Conservation (phyloP, 2,329 filamentous ascomycete species). For the Verticillium albo-atrum region DNA sequence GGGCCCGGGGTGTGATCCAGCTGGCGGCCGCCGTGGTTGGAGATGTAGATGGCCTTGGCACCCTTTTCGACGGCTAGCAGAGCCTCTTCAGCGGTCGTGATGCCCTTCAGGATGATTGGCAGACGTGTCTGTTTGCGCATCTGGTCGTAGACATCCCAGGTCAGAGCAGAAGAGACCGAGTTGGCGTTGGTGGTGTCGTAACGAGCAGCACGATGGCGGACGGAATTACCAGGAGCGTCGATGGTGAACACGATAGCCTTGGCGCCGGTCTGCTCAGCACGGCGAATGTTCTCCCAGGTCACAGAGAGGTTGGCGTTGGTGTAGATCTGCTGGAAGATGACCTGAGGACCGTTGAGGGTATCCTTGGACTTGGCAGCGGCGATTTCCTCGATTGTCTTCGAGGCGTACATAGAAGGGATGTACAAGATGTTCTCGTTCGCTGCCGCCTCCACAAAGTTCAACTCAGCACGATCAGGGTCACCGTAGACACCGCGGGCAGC, state of each 20-base stretch:
- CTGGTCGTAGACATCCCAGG: slow-evolving; percentile 20
- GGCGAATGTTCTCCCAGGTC: slow-evolving; percentile 25
- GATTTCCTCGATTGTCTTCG: slow-evolving; percentile 29
- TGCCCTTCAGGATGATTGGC: slow-evolving; percentile 32
- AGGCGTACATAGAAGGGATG: slow-evolving; percentile 19
- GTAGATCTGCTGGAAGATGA: slow-evolving; percentile 30
- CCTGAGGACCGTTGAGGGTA: slow-evolving; percentile 19
- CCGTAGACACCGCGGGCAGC: slow-evolving; percentile 38
- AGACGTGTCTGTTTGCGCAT: slow-evolving; percentile 26
- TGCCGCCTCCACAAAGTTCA: slow-evolving; percentile 42
- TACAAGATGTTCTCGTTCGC: slow-evolving; percentile 41
- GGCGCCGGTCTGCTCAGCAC: slow-evolving; percentile 25
- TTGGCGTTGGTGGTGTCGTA: slow-evolving; percentile 14
- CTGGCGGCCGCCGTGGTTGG: slow-evolving; percentile 37
- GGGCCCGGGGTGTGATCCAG: slow-evolving; percentile 30
- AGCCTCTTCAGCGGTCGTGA: slow-evolving; percentile 32
- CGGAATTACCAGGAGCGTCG: slow-evolving; percentile 19
- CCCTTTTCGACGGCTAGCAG: slow-evolving; percentile 24
- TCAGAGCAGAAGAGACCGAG: slow-evolving; percentile 11
- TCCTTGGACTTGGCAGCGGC: slow-evolving; percentile 18
- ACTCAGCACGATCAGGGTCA: slow-evolving; percentile 35
- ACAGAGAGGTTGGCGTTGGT: slow-evolving; percentile 25
- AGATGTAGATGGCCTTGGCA: slow-evolving; percentile 31
- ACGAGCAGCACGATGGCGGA: slow-evolving; percentile 15
- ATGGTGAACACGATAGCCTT: slow-evolving; percentile 34